phyloP scores from a whole-genome alignment of 1,284 basidiomycete species.

The Rhodotorula mucilaginosa region DNA sequence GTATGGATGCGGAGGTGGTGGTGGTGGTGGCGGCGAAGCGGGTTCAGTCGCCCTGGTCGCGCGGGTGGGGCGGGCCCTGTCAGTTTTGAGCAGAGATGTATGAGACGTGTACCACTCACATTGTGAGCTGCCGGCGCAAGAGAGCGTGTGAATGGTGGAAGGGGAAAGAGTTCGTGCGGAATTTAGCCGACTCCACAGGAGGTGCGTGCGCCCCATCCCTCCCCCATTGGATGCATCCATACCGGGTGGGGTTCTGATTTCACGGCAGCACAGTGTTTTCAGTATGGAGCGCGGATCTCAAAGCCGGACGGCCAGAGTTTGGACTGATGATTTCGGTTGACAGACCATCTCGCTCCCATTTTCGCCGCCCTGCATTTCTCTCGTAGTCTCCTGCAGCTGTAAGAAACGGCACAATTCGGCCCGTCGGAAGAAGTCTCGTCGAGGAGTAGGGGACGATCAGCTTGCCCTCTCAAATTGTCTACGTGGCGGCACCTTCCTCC shows the following conservation, averaged over 20 bases:
- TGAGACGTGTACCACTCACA: background rate
- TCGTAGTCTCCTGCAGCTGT: too few relatives aligned
- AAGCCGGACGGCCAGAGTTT: background rate
- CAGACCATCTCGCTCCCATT: too few relatives aligned
- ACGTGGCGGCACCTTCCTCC: constrained; percentile 10
- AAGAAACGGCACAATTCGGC: too few relatives aligned
- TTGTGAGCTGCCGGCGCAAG: background rate
- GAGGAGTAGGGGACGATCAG: background rate
- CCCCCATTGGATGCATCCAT: background rate
- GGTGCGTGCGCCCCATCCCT: background rate
- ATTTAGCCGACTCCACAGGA: background rate
- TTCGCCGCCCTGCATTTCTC: too few relatives aligned
- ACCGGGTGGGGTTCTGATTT: too few relatives aligned
- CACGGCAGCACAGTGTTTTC: too few relatives aligned
- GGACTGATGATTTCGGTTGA: too few relatives aligned
- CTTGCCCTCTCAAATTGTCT: background rate
- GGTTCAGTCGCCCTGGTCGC: background rate
- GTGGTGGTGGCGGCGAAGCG: background rate
- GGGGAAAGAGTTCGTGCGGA: too few relatives aligned
- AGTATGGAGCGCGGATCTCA: background rate
- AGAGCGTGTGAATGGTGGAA: background rate
- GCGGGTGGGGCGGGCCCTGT: too few relatives aligned
- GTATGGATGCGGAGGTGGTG: constrained; percentile 8
- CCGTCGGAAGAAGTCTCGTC: too few relatives aligned
- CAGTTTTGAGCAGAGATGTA: too few relatives aligned